Evolutionary conservation across 306 rosid species (phyloP).

Genomic region (cucumber (Cucumis sativus)): DNA sequence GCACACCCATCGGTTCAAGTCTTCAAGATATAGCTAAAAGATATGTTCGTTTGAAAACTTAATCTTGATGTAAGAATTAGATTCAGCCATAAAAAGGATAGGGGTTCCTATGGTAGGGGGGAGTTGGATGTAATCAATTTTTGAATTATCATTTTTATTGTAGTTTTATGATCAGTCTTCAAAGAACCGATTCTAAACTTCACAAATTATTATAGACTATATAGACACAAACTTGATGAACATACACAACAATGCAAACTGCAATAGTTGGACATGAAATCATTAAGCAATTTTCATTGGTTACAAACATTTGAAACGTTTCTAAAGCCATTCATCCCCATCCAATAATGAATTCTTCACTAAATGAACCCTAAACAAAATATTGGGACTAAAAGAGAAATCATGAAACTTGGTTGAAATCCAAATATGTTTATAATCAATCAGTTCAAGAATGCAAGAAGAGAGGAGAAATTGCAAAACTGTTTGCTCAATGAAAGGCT

Average conservation of each 20-base stretch:
- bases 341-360: not conserved
- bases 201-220: no score
- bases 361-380: not conserved
- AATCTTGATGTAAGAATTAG: not conserved
- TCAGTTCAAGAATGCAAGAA: not conserved
- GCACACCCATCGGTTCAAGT: not conserved
- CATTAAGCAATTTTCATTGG: not conserved
- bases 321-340: not conserved
- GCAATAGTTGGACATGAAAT: not conserved
- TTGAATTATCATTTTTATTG: no score
- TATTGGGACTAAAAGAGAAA: not conserved
- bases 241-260: no score
- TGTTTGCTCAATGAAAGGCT: not conserved
- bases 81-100: slow-evolving; percentile 12
- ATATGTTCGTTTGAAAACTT: not conserved
- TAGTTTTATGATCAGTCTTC: no score
- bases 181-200: no score
- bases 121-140: no score
- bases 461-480: not conserved
- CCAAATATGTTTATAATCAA: not conserved
- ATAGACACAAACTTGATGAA: no score
- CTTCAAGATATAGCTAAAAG: not conserved
- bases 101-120: slow-evolving; percentile 4
- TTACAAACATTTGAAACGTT: not conserved
- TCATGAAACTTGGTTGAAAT: not conserved